These are phyloP conservation scores for Globisporangium carolinianum DNA, from an alignment of 352 stramenopile species.

Conservation along the genomic window DNA sequence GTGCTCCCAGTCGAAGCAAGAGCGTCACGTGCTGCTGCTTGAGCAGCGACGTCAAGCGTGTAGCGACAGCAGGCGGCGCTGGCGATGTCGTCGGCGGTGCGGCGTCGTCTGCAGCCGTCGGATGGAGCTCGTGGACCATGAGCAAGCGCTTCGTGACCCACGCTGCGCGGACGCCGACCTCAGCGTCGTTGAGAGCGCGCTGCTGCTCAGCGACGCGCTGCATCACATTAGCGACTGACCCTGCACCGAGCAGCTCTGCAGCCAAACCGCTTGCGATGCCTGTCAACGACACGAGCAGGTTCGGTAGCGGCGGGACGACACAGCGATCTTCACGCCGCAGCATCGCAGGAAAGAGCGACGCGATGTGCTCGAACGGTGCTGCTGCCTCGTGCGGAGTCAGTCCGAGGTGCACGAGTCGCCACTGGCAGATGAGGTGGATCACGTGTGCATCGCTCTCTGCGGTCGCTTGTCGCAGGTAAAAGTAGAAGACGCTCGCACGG, in stretches of 20 bases:
- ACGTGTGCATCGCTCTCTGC: slow-evolving; percentile 28
- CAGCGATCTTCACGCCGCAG: neutral
- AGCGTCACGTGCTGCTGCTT: slow-evolving; percentile 73
- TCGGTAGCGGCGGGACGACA: neutral
- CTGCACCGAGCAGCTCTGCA: slow-evolving; percentile 10
- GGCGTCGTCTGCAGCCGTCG: neutral
- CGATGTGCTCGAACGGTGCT: slow-evolving; percentile 47
- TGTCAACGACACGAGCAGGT: slow-evolving; percentile 5
- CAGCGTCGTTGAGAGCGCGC: neutral
- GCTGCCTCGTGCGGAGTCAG: slow-evolving; percentile 35
- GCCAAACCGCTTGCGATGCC: slow-evolving; percentile 20
- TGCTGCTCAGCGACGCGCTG: neutral
- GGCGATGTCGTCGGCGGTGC: neutral
- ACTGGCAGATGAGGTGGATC: slow-evolving; percentile 55
- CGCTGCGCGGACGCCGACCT: neutral
- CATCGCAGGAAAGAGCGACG: slow-evolving; percentile 29
- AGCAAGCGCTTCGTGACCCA: slow-evolving; percentile 21
- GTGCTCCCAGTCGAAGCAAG: slow-evolving; percentile 89
- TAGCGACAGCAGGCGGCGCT: no score
- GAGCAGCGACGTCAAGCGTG: slow-evolving; percentile 11
- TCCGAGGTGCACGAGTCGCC: slow-evolving; percentile 46
- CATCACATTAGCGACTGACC: slow-evolving; percentile 1
- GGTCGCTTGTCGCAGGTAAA: slow-evolving; percentile 33
- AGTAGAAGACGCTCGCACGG: slow-evolving; percentile 28
- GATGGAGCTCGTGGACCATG: neutral